Base-by-base conservation (phyloP, 352 stramenopile genomes). In the Stramenopiles sp. region DNA sequence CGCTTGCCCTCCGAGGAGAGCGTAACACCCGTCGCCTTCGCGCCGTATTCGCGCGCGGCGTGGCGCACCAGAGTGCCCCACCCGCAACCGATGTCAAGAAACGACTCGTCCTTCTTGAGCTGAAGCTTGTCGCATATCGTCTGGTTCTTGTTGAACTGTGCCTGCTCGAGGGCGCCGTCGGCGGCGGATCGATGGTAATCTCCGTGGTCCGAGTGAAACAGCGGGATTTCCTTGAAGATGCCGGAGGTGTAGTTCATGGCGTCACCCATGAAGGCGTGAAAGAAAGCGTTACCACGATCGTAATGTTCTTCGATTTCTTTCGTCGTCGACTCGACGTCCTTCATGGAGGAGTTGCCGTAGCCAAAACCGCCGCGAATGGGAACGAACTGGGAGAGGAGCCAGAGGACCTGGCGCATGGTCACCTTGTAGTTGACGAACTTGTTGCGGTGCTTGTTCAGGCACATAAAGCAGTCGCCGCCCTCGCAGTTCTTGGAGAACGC, bases 231-330 rank as follows among this genome's bases (percentile, higher is more conserved):
- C n/a, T n/a, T n/a, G 76, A 82, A 82, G n/a, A 82, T 48, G 37
- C 76, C 79, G 34, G 31, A 78, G 48, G 79, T 82, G 79, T 82
- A 82, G 31, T 83, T 76, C 79, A 82, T 82, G 34, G 43, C 68
- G 32, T 74, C 37, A 30, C 79, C 79, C 32, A 82, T 74, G 48
- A 83, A 82, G 71, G 49, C 74, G 35, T 34, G 32, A 74, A 81
- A 82, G 37, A 80, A 82, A 78, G 81, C 79, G 74, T 82, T 82
- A 34, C 79, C 77, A 49, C 77, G 76, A 68, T 82, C 74, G 77
- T 82, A 82, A 32, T 80, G 73, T 12, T 80, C 77, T 25, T 53
- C 76, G 35, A 81, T 80, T 25, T 80, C 76, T 25, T 78, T 79
- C 30, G 53, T 75, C 32, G 75, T 78, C 30, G 37, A 76, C 43